Evolutionary conservation across 2,329 filamentous ascomycete genomes (phyloP).

Genomic region (Hortaea werneckii): DNA sequence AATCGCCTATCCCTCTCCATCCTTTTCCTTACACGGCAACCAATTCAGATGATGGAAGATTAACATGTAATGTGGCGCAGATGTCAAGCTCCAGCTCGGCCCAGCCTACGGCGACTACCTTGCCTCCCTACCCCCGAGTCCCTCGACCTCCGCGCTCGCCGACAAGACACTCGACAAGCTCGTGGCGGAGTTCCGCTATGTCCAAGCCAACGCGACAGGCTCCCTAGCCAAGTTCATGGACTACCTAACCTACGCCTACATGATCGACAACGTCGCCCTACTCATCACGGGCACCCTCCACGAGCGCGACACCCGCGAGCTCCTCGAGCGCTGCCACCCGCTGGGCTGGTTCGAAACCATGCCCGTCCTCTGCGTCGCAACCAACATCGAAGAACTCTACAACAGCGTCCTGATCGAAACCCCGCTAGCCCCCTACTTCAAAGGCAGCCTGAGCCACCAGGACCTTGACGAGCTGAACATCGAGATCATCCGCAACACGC

Average conservation of each 20-base stretch:
- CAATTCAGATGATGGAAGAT: too few relatives aligned
- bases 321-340: constrained; percentile 90
- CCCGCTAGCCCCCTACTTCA: constrained; percentile 91
- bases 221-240: constrained; percentile 93
- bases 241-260: constrained; percentile 97
- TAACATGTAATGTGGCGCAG: constrained; percentile 36
- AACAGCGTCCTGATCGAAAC: constrained; percentile 97
- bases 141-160: constrained; percentile 88
- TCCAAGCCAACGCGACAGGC: constrained; percentile 86
- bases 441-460: constrained; percentile 88
- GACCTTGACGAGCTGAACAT: constrained; percentile 98
- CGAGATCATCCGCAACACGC: constrained; percentile 94
- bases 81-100: constrained; percentile 94
- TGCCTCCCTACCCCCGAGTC: constrained; percentile 83
- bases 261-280: constrained; percentile 98
- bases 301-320: constrained; percentile 90
- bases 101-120: constrained; percentile 97
- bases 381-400: constrained; percentile 97
- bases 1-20: too few relatives aligned
- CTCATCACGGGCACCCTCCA: constrained; percentile 96
- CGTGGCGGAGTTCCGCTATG: constrained; percentile 91
- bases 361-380: constrained; percentile 94
- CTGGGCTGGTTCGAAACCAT: constrained; percentile 98
- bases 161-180: constrained; percentile 96
- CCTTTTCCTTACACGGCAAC: too few relatives aligned